These are phyloP conservation scores for Lactarius tabidus DNA, from an alignment of 768 basidiomycete species.

Conservation along the genomic window DNA sequence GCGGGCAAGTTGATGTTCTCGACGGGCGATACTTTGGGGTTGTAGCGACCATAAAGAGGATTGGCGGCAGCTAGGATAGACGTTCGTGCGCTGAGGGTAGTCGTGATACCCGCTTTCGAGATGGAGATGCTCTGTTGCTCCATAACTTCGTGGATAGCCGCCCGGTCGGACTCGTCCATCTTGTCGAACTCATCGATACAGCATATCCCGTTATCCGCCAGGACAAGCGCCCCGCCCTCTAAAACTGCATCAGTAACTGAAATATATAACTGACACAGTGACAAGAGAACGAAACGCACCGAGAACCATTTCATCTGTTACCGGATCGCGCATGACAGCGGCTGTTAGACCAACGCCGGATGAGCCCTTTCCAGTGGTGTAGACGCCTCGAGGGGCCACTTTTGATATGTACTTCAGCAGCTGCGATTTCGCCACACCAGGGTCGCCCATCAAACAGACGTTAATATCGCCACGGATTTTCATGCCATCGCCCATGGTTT, in stretches of 20 bases:
- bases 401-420: constrained; percentile 97
- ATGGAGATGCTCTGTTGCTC: constrained; percentile 99
- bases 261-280: neutral
- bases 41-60: constrained; percentile 96
- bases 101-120: constrained; percentile 98
- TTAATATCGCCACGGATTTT: constrained; percentile 98
- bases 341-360: constrained; percentile 98
- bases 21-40: constrained; percentile 95
- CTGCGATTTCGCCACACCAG: constrained; percentile 98
- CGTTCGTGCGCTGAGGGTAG: constrained; percentile 98
- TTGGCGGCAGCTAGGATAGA: no score
- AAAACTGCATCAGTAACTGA: constrained; percentile 17
- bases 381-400: constrained; percentile 94
- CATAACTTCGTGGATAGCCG: constrained; percentile 99
- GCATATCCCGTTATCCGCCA: constrained; percentile 99
- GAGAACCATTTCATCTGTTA: constrained; percentile 98
- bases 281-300: constrained; percentile 50
- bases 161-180: constrained; percentile 97
- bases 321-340: constrained; percentile 98
- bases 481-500: constrained; percentile 95
- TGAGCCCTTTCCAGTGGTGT: constrained; percentile 97
- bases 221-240: constrained; percentile 99
- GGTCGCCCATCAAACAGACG: constrained; percentile 98
- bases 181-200: constrained; percentile 99
- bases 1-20: constrained; percentile 99